Evolutionary conservation across 2,329 filamentous ascomycete genomes (phyloP), one percentile per base, ranked within the genome.

Genomic region (Colletotrichum phormii): DNA sequence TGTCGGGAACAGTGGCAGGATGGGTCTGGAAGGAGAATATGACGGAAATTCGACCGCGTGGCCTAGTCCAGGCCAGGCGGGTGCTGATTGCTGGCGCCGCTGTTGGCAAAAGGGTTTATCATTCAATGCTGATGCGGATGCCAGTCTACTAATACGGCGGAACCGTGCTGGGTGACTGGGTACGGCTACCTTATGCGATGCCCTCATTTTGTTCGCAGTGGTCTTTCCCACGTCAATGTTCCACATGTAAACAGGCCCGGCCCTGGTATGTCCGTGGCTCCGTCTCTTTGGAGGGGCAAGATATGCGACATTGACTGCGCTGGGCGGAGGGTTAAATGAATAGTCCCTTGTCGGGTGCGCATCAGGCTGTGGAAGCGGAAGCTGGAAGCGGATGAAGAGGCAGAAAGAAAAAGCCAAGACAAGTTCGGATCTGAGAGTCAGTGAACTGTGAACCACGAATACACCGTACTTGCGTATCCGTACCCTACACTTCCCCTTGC

Each of bases 261-360:
- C 54, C 67, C 63, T 29, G 31, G 62, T 15, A 54, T 53, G 33
- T 42, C 37, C 62, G 46, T 70, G 67, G 55, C 62, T 66, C 31
- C 67, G 54, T 70, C 42, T 66, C 62, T 59, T 12, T 66, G 67
- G 62, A 60, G 67, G 51, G 62, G 31, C 62, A 54, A 31, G 62
- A 31, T 54, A 65, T 65, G 67, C 31, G 42, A 59, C 67, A 31
- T 24, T 37, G 15, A 58, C 29, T 29, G 42, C 42, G 62, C 31
- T 51, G 62, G 53, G 29, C 33, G 33, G 33, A 64, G 59, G 59
- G 42, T 64, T 37, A 26, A 59, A 54, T 49, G 31, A 26, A 46
- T 26, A 53, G 59, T 51, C 35, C 69, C 37, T 54, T 59, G 69
- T 31, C n/a, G 24, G 58, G 33, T 51, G 35, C 51, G 55, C 57